Evolutionary conservation across 2,329 filamentous ascomycete genomes (phyloP).

Genomic region (Sclerotinia subarctica): DNA sequence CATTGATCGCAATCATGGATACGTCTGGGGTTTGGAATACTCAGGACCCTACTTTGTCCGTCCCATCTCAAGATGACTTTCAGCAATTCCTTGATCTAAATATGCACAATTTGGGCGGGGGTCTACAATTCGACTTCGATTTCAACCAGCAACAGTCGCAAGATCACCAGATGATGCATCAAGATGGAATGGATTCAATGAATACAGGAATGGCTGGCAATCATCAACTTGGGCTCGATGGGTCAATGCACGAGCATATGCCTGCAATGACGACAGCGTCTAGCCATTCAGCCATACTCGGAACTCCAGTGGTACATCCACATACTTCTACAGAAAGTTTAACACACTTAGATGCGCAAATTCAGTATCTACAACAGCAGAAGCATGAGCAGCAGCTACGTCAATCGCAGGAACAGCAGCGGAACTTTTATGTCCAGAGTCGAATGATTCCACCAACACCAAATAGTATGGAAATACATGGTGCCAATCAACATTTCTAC

Average conservation of each 20-base stretch:
- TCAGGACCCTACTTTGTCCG: slow-evolving; percentile 53
- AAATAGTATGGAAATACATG: slow-evolving; percentile 73
- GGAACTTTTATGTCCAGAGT: slow-evolving; percentile 52
- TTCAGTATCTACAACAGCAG: slow-evolving; percentile 63
- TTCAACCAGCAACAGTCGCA: slow-evolving; percentile 43
- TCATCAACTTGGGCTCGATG: slow-evolving; percentile 34
- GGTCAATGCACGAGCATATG: slow-evolving; percentile 47
- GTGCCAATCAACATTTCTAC: slow-evolving; percentile 56
- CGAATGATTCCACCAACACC: slow-evolving; percentile 74
- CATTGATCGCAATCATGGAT: slow-evolving; percentile 34
- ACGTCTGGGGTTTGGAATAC: slow-evolving; percentile 48
- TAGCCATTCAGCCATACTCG: slow-evolving; percentile 46
- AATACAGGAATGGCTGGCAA: slow-evolving; percentile 47
- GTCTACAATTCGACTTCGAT: slow-evolving; percentile 59
- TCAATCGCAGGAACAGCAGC: slow-evolving; percentile 47
- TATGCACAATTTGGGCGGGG: slow-evolving; percentile 51
- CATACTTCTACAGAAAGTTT: slow-evolving; percentile 52
- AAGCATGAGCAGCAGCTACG: slow-evolving; percentile 54
- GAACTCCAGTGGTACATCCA: slow-evolving; percentile 41
- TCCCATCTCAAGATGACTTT: slow-evolving; percentile 57
- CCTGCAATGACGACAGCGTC: slow-evolving; percentile 47
- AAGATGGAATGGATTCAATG: slow-evolving; percentile 41
- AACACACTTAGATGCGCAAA: slow-evolving; percentile 61
- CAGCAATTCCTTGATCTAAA: slow-evolving; percentile 63
- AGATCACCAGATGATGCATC: slow-evolving; percentile 35